These are phyloP conservation scores for Aspergillus japonicus DNA, from an alignment of 2,329 filamentous ascomycete genomes.

Conservation along the genomic window DNA sequence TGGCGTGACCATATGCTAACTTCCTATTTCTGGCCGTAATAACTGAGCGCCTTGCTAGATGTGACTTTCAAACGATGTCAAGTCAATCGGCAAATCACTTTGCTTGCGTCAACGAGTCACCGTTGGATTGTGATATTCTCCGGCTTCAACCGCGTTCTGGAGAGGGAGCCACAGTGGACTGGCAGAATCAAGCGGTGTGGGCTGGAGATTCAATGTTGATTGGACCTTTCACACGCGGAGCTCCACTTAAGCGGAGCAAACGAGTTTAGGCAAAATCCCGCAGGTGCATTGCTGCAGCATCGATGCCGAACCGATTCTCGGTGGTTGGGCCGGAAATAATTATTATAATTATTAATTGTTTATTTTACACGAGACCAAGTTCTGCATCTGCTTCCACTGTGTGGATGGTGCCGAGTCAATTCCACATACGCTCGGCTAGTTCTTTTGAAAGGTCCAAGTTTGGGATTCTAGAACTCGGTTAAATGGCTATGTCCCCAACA, in stretches of 20 bases:
- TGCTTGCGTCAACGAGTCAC: neutral
- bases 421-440: too few relatives aligned
- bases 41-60: neutral
- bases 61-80: neutral
- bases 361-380: too few relatives aligned
- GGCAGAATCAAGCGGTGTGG: conserved; percentile 15
- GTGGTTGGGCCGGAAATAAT: neutral
- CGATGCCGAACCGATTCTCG: neutral
- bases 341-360: too few relatives aligned
- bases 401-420: too few relatives aligned
- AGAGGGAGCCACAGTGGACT: conserved; percentile 2
- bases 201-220: neutral
- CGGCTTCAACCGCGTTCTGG: conserved; percentile 4
- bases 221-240: neutral
- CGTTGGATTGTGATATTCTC: neutral
- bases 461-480: neutral
- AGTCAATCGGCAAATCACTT: neutral
- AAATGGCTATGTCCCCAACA: neutral
- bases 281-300: neutral
- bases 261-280: conserved; percentile 11
- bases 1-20: neutral
- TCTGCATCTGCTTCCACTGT: too few relatives aligned
- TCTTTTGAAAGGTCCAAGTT: too few relatives aligned
- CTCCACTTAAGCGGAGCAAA: neutral
- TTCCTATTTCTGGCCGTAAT: neutral